Percentiles rank a stretch among this genome's conserved stretches.
phyloP scores from a whole-genome alignment of 306 rosid genomes.

The Acmispon strigosus region DNA sequence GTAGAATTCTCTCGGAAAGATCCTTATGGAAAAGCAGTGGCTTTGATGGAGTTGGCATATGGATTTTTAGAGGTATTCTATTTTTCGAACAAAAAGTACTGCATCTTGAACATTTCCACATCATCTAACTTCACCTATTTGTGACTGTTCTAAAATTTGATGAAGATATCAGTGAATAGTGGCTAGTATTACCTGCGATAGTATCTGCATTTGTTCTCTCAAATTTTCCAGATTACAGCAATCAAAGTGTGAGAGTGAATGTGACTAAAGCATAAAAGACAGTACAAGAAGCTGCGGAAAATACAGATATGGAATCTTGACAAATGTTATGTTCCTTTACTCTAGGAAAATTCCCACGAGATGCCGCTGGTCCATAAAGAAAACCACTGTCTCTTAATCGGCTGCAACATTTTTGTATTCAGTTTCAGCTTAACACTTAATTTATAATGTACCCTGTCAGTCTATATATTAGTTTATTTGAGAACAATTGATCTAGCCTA shows the following conservation, averaged over 20 bases:
- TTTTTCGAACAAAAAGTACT: neutral
- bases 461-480: neutral
- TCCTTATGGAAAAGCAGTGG: constrained; percentile 39
- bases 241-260: no score
- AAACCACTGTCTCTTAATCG: no score
- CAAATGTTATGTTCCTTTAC: no score
- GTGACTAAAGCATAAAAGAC: no score
- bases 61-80: constrained; percentile 28
- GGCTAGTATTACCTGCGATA: neutral
- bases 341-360: no score
- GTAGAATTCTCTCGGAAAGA: constrained; percentile 23
- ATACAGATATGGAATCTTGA: no score
- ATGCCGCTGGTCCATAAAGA: no score
- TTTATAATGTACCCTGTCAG: neutral
- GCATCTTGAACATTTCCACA: neutral
- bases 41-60: constrained; percentile 23
- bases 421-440: neutral
- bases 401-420: neutral
- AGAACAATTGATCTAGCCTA: neutral
- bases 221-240: no score
- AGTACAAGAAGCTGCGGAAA: no score
- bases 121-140: neutral
- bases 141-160: neutral
- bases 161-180: constrained; percentile 39
- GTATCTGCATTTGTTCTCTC: no score